Evolutionary conservation across 2,329 filamentous ascomycete genomes (phyloP), one percentile per base, ranked within the genome.

Genomic region (Fusarium sp.): DNA sequence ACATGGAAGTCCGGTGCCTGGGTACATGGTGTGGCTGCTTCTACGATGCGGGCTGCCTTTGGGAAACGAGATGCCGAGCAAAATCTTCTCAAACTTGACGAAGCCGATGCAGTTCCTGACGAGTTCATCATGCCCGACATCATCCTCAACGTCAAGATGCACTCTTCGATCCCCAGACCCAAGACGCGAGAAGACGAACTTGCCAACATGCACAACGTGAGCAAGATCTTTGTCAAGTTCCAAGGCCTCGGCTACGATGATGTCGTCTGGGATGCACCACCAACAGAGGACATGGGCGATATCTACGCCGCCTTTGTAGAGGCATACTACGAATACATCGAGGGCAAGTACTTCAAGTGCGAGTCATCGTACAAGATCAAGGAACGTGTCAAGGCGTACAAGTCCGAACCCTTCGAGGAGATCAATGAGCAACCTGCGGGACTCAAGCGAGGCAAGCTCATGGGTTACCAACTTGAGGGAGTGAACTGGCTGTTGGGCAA

Each of bases 401-500:
- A 93, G 67, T 79, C 81, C 10, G 81, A 85, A 40, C 82, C 90
- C 44, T 97, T 97, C 72, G 83, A 85, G 60, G 87, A 93, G 69
- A 85, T 93, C 68, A 83, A 89, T 36, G 80, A 83, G 13, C 95
- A 98, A 75, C 96, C 96, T 0, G 81, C 85, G 1, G 89, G 89
- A 13, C 83, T 98, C 7, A 87, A 87, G 31, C 89, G 92, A 34
- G 93, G 94, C 23, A 88, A 93, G 69, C 83, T 98, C 63, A 98
- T 98, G 94, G 87, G 89, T 33, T 98, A 99, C 75, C 96, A 99
- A 77, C 81, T 96, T 46, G 92, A 97, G 64, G 96, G 96, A 18
- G 83, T 97, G 56, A 97, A 98, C 74, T 99, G 96, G 94, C 86
- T 99, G 2, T 90, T 97, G 64, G 94, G 92, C 77, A 96, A 96